Evolutionary conservation across 2,329 filamentous ascomycete species (phyloP).

Genomic region (Penicillium sp.): DNA sequence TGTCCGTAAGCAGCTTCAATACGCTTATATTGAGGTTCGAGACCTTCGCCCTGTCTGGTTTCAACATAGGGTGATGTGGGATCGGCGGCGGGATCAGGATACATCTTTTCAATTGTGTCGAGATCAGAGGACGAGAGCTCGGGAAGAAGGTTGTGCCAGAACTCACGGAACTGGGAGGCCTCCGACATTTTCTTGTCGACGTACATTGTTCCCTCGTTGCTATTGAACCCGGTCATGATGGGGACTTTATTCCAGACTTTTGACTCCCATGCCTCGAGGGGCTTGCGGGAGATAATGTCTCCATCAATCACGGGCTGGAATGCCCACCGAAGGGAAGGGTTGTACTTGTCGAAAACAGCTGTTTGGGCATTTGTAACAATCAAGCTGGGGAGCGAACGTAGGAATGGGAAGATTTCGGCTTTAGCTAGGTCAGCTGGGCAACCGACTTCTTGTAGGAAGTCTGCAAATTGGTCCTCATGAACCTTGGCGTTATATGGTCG

Average conservation of each 20-base stretch:
- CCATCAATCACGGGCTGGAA: constrained; percentile 71
- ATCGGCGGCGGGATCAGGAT: constrained; percentile 57
- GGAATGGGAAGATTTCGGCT: constrained; percentile 41
- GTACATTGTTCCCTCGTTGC: constrained; percentile 67
- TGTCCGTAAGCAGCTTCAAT: constrained; percentile 51
- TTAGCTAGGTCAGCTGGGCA: constrained; percentile 31
- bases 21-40: constrained; percentile 56
- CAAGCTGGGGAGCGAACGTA: constrained; percentile 42
- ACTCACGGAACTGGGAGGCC: constrained; percentile 56
- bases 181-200: constrained; percentile 53
- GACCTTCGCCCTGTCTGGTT: constrained; percentile 20
- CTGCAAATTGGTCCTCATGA: constrained; percentile 48
- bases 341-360: constrained; percentile 48
- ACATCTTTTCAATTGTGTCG: constrained; percentile 57
- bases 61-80: constrained; percentile 30
- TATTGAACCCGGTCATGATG: constrained; percentile 69
- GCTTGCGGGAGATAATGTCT: constrained; percentile 57
- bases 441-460: constrained; percentile 41
- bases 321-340: constrained; percentile 52
- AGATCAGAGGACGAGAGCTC: constrained; percentile 55
- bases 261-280: constrained; percentile 59
- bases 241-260: constrained; percentile 57
- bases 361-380: constrained; percentile 43
- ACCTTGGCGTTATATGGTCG: constrained; percentile 43
- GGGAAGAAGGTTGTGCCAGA: constrained; percentile 64